phyloP scores from a whole-genome alignment of 2,329 filamentous ascomycete species.

The Fusarium sp. region DNA sequence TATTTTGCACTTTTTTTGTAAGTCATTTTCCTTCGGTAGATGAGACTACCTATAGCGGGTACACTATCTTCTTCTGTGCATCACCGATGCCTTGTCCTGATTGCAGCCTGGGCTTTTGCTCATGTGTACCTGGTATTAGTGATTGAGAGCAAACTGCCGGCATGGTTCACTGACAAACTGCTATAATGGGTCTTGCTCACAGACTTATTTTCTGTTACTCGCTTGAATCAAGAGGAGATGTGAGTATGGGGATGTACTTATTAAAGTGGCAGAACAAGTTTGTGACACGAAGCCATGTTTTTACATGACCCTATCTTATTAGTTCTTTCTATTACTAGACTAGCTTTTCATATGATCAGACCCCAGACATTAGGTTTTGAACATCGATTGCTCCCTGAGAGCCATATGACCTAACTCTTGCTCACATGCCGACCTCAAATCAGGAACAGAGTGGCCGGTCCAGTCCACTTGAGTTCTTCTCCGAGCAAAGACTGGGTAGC shows the following conservation, averaged over 20 bases:
- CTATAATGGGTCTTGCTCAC: not conserved
- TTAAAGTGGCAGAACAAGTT: not conserved
- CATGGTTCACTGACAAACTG: slow-evolving; percentile 10
- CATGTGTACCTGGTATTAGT: not conserved
- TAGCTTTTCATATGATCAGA: no score
- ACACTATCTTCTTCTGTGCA: not conserved
- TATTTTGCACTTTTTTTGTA: not conserved
- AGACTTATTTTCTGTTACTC: not conserved
- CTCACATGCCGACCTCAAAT: not conserved
- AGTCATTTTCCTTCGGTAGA: not conserved
- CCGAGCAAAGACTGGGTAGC: not conserved
- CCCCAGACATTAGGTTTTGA: not conserved
- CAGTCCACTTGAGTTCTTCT: not conserved
- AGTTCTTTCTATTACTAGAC: not conserved
- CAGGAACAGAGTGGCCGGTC: not conserved
- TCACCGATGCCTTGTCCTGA: not conserved
- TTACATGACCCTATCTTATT: not conserved
- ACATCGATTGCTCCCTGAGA: no score
- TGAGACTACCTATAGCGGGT: not conserved
- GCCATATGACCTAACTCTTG: not conserved
- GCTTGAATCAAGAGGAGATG: not conserved
- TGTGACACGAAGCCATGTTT: not conserved
- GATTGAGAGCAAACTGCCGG: not conserved
- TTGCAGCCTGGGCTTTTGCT: not conserved
- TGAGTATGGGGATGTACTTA: not conserved